A percentile compares a stretch with the other conserved stretches of the same genome.
phyloP scores from a whole-genome alignment of 495 filamentous ascomycete genomes.

The Letharia columbiana region DNA sequence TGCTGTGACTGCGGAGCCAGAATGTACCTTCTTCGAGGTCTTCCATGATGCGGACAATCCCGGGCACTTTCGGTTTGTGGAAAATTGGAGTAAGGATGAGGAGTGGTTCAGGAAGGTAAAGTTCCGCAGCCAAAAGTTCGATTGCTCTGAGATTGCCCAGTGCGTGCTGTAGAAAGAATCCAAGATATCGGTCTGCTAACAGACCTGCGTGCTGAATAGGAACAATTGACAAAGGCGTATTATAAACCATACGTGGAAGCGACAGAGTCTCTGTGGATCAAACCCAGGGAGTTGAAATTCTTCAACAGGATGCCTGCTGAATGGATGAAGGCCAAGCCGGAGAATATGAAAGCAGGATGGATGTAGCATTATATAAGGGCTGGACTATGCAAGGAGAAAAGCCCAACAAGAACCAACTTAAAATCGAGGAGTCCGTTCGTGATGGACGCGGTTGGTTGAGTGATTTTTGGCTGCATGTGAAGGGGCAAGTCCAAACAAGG shows the following conservation, averaged over 20 bases:
- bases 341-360: not conserved
- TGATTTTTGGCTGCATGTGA: not conserved
- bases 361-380: not conserved
- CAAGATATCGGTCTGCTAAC: not conserved
- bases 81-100: conserved; percentile 34
- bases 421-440: not conserved
- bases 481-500: not conserved
- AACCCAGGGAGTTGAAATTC: conserved; percentile 35
- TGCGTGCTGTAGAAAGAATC: not conserved
- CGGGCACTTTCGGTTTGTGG: conserved; percentile 38
- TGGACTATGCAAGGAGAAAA: not conserved
- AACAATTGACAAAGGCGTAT: conserved; percentile 43
- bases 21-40: conserved; percentile 43
- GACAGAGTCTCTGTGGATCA: conserved; percentile 43
- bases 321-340: conserved; percentile 4
- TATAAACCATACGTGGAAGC: conserved; percentile 41
- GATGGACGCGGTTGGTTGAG: not conserved
- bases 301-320: conserved; percentile 28
- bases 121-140: not conserved
- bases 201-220: conserved; percentile 24
- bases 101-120: conserved; percentile 1
- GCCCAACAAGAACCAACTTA: not conserved
- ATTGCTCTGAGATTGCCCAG: not conserved
- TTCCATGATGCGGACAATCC: conserved; percentile 36
- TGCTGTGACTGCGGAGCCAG: conserved; percentile 36